Evolutionary conservation across 2,329 filamentous ascomycete species (phyloP), one percentile per base, ranked within the genome.

Genomic region (Thielaviopsis euricoi): DNA sequence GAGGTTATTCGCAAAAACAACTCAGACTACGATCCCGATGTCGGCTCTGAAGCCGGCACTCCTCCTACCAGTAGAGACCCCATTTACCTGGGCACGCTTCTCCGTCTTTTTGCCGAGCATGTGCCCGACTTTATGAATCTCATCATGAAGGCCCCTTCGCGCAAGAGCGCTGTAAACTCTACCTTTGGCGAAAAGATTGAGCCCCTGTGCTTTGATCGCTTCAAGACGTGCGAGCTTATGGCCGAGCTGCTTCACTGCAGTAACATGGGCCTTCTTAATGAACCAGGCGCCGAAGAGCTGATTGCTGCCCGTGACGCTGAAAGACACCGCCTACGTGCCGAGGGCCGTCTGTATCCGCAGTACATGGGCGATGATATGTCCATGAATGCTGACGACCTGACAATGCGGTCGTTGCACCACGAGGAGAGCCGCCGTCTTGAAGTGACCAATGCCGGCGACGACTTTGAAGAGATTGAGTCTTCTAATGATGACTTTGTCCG

Each of bases 1-100:
- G 93, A 98, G 71, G 93, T 98, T 52, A 98, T 98, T 68, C 82
- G 93, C 61, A 98, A 98, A 74, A 98, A 98, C 71, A 98, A 98
- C 69, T 97, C 93, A 0, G 93, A 98, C 70, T 98, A 98, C 68
- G 93, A 98, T 64, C 85, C 93, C 0, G 93, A 97, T 64, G 87
- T 90, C 64, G 83, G 90, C 61, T 82, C 86, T 53, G 88, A 89
- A 60, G 82, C 87, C 26, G 87, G 87, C 63, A 81, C 86, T 2
- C 76, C 84, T 57, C 91, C 91, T 0, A 91, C 89, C 1, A 86
- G 82, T 63, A 83, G 86, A 55, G 93, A 98, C 66, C 93, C 93
- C 3, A 98, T 98, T 64, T 98, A 97, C 67, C 80, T 98, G 0
- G 93, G 93, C 22, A 93, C 86, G 1, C 76, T 98, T 6, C 78